These are phyloP conservation scores for Camellia japonica DNA, from an alignment of 148 eudicot species.

Conservation along the genomic window DNA sequence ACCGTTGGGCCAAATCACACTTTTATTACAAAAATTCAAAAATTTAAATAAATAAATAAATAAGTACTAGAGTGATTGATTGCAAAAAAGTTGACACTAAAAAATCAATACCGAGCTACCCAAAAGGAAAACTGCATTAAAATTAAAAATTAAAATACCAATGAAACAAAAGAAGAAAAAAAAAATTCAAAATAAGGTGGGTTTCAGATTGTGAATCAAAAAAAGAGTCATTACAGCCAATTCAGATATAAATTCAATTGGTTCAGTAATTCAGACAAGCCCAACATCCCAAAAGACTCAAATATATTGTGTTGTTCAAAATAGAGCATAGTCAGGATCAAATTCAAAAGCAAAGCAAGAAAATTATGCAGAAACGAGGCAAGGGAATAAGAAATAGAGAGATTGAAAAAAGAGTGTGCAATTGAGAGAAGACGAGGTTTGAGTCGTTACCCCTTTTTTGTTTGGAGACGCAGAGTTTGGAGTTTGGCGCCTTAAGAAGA, in stretches of 20 bases:
- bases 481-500: slow-evolving; percentile 21
- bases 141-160: background rate
- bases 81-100: no score
- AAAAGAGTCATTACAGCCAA: background rate
- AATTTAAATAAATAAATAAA: no score
- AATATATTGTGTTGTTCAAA: background rate
- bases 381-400: background rate
- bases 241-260: background rate
- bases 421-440: background rate
- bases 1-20: no score
- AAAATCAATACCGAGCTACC: no score
- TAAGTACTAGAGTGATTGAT: no score
- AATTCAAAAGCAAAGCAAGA: background rate
- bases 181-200: background rate
- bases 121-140: background rate
- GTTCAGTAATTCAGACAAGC: background rate
- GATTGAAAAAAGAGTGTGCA: background rate
- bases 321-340: background rate
- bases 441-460: background rate
- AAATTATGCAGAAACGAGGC: background rate
- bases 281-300: background rate
- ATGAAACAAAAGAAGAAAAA: background rate
- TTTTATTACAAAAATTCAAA: no score
- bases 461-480: slow-evolving; percentile 3
- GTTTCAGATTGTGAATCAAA: background rate